Base-by-base conservation (phyloP, 2,329 filamentous ascomycete species). In the Xylaria polymorpha region DNA sequence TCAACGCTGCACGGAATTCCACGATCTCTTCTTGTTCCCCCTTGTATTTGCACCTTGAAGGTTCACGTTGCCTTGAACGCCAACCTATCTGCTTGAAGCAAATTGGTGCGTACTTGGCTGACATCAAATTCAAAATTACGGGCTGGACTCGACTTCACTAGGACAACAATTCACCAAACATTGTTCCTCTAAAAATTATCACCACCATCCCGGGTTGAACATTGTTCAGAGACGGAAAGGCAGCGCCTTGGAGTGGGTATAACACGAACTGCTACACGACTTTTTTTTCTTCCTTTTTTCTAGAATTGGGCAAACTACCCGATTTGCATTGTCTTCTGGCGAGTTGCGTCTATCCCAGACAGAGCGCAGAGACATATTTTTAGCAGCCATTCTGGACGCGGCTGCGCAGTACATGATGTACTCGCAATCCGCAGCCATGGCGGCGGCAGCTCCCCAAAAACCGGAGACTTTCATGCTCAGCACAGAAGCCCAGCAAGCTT, bases 391-490 rank as follows among this genome's bases (percentile, higher is more conserved):
- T 68, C 48, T 57, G 63, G 62, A 73, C 60, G 71, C 69, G 60
- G 70, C 71, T 75, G 74, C 68, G 73, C 71, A 73, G 76, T 77
- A 73, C 75, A 68, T 68, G 78, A 94, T 95, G 92, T 95, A 94
- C 84, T 88, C 91, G 74, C 91, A 94, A 84, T 92, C 94, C 84
- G 88, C 92, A 79, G 87, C 91, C 75, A 97, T 98, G 93, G 92
- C 75, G 66, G 92, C 76, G 41, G 50, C 93, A 77, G 91, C 93
- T 78, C 92, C 92, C 72, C 94, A 98, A 85, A 98, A 97, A 83
- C 96, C 96, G 75, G 96, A 99, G 87, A 98, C 96, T 48, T 99
- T 99, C 80, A 95, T 99, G 91, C 88, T 99, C 81, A 97, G 95
- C 81, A 94, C 92, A 78, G 95, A 98, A 84, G 95, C 96, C 70